Evolutionary conservation across 2,329 filamentous ascomycete species (phyloP).

Genomic region (Ophiostoma tasmaniense): DNA sequence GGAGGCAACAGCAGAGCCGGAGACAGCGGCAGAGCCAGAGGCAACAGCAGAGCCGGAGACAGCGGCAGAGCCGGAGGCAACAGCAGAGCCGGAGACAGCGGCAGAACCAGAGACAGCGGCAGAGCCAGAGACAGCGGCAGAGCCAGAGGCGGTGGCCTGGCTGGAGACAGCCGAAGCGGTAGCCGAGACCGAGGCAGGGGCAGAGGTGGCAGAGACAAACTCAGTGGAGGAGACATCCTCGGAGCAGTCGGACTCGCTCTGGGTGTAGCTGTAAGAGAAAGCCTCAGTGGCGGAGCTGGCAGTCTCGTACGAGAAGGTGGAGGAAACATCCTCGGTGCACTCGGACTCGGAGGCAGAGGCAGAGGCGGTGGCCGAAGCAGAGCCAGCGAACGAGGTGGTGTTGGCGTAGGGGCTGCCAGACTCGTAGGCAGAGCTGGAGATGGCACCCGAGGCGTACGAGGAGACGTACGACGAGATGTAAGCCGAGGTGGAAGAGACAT

Average conservation of each 20-base stretch:
- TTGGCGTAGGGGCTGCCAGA: not conserved
- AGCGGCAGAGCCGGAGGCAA: not conserved
- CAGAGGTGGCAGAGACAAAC: not conserved
- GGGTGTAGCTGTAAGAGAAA: not conserved
- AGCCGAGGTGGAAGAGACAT: not conserved
- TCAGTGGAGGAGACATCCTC: not conserved
- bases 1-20: constrained; percentile 12
- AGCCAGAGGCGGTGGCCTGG: not conserved
- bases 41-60: constrained; percentile 16
- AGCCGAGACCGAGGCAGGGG: not conserved
- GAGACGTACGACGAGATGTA: not conserved
- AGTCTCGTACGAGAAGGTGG: not conserved
- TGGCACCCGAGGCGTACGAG: not conserved
- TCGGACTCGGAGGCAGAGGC: not conserved
- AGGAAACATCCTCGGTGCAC: not conserved
- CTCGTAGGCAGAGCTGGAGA: not conserved
- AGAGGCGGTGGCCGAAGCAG: not conserved
- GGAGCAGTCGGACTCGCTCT: not conserved
- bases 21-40: constrained; percentile 18
- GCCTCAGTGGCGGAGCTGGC: not conserved
- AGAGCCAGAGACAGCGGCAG: constrained; percentile 22
- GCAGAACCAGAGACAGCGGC: not conserved
- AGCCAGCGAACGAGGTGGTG: not conserved
- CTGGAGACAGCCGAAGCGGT: not conserved
- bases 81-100: not conserved